phyloP scores from a whole-genome alignment of 768 basidiomycete species.

The Calvatia gigantea region DNA sequence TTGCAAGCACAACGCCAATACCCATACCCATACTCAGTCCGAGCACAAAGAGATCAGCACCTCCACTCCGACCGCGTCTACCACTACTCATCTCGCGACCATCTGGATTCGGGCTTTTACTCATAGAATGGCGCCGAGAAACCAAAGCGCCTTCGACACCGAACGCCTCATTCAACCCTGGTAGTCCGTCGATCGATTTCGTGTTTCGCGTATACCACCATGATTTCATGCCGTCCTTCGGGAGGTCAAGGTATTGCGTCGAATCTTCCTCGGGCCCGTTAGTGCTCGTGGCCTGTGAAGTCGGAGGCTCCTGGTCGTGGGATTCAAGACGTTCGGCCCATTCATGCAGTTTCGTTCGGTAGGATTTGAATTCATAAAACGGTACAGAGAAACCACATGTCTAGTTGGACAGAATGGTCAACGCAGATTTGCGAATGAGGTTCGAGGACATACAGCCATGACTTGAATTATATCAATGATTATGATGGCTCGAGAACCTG shows the following conservation, averaged over 20 bases:
- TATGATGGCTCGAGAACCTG: conserved; percentile 60
- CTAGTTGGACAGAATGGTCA: too few species aligned
- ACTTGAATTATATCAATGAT: conserved; percentile 61
- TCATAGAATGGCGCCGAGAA: too few species aligned
- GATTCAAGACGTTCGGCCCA: conserved; percentile 42
- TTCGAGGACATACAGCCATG: conserved; percentile 36
- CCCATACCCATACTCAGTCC: too few species aligned
- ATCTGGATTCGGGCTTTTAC: too few species aligned
- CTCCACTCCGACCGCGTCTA: too few species aligned
- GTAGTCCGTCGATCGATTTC: conserved; percentile 2
- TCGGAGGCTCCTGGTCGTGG: conserved; percentile 30
- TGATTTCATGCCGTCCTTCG: not conserved
- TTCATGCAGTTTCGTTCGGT: conserved; percentile 50
- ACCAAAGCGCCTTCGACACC: not conserved
- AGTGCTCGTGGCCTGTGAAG: conserved; percentile 4
- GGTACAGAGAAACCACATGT: conserved; percentile 69
- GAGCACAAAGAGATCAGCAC: too few species aligned
- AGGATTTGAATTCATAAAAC: conserved; percentile 50
- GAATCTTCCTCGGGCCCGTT: not conserved
- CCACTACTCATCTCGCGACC: too few species aligned
- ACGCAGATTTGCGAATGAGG: too few species aligned
- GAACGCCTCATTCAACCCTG: not conserved
- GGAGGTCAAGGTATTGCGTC: not conserved
- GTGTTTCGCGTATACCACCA: conserved; percentile 4
- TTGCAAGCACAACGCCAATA: too few species aligned